Conservation (phyloP, 345 rosid genomes). For the Chamaenerion angustifolium region DNA sequence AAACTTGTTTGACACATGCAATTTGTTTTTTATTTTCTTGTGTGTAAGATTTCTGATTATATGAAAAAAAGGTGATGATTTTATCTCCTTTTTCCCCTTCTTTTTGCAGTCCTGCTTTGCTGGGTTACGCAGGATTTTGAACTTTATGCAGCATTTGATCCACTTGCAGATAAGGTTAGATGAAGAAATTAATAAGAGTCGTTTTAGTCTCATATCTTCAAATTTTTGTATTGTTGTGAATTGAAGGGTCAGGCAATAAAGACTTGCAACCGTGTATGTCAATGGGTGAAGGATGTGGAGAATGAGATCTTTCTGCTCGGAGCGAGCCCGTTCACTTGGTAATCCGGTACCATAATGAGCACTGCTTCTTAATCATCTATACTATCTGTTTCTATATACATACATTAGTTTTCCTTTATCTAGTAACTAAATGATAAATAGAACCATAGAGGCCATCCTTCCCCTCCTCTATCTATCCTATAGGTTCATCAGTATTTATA, state of each 20-base stretch:
- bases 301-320: conserved; percentile 92
- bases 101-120: conserved; percentile 69
- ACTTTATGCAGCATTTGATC: conserved; percentile 96
- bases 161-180: conserved; percentile 86
- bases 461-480: too few relatives aligned
- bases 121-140: conserved; percentile 98
- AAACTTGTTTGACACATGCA: too few relatives aligned
- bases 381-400: background rate
- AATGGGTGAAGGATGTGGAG: conserved; percentile 91
- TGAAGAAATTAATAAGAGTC: too few relatives aligned
- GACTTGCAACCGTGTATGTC: conserved; percentile 81
- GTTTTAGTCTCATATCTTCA: too few relatives aligned
- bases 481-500: too few relatives aligned
- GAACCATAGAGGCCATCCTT: too few relatives aligned
- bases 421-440: too few relatives aligned
- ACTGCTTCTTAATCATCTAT: background rate
- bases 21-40: too few relatives aligned
- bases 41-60: too few relatives aligned
- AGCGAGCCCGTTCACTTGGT: conserved; percentile 98
- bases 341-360: background rate
- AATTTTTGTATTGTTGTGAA: background rate
- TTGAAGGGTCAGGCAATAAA: conserved; percentile 77
- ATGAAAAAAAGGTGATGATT: too few relatives aligned
- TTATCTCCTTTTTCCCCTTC: background rate
- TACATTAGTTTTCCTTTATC: too few relatives aligned